These are phyloP conservation scores for Mycena olivaceomarginata DNA, from an alignment of 768 basidiomycete species.

Conservation along the genomic window DNA sequence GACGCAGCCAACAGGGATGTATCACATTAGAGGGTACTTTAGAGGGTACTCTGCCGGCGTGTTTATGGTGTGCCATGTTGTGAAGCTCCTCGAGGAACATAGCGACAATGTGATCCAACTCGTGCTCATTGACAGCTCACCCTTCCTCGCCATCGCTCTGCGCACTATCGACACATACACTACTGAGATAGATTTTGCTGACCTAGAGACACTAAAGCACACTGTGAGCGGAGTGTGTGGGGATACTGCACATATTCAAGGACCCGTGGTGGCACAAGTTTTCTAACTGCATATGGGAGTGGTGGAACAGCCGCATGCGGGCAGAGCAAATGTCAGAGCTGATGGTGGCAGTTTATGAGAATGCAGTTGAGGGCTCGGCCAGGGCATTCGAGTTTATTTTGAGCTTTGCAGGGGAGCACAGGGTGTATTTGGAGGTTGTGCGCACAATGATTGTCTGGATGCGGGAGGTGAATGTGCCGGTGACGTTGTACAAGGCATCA, in stretches of 20 bases:
- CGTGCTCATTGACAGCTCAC: constrained; percentile 2
- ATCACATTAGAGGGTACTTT: too few species aligned
- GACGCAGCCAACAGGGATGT: constrained; percentile 8
- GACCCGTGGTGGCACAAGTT: constrained; percentile 5
- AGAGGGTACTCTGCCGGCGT: constrained; percentile 14
- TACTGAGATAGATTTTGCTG: background rate
- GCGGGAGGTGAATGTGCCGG: background rate
- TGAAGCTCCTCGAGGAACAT: background rate
- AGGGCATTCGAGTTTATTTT: background rate
- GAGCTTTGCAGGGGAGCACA: background rate
- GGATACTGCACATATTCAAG: background rate
- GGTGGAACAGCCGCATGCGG: background rate
- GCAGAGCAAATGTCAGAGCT: background rate
- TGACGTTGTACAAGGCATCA: background rate
- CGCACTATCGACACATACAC: background rate
- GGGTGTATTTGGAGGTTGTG: background rate
- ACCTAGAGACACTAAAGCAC: background rate
- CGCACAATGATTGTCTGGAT: background rate
- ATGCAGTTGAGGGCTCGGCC: background rate
- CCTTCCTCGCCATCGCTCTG: background rate
- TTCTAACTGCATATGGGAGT: background rate
- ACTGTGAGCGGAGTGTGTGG: background rate
- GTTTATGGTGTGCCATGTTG: background rate
- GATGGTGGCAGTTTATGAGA: background rate
- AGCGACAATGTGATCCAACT: background rate